Conservation (phyloP, 805 yeast genomes). For the Zygosaccharomyces kombuchaensis region DNA sequence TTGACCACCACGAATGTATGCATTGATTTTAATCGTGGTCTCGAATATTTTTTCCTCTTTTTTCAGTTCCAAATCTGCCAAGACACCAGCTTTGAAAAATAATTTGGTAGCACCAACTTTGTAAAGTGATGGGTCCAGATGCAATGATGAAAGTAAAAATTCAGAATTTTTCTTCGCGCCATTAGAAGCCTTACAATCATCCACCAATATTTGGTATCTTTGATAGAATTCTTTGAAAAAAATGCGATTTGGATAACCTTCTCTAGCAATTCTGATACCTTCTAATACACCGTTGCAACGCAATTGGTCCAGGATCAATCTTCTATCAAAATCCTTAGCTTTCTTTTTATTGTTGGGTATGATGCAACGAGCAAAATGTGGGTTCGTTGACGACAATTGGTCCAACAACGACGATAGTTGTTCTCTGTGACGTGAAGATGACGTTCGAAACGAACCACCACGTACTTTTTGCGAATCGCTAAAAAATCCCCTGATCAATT, state of each 20-base stretch:
- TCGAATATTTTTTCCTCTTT: slow-evolving; percentile 61
- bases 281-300: slow-evolving; percentile 97
- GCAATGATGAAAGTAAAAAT: slow-evolving; percentile 56
- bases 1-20: slow-evolving; percentile 59
- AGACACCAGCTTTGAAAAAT: slow-evolving; percentile 93
- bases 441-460: slow-evolving; percentile 45
- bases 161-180: slow-evolving; percentile 67
- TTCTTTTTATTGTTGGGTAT: slow-evolving; percentile 78
- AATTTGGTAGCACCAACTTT: slow-evolving; percentile 92
- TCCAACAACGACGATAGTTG: slow-evolving; percentile 69
- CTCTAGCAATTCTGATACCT: slow-evolving; percentile 94
- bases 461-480: slow-evolving; percentile 19
- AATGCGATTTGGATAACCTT: slow-evolving; percentile 94
- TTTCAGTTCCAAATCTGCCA: slow-evolving; percentile 78
- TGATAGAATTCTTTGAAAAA: slow-evolving; percentile 73
- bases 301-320: slow-evolving; percentile 77
- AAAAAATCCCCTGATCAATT: slow-evolving; percentile 55
- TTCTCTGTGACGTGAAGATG: slow-evolving; percentile 83
- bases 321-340: slow-evolving; percentile 67
- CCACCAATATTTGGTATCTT: slow-evolving; percentile 68
- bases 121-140: slow-evolving; percentile 69
- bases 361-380: slow-evolving; percentile 95
- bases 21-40: slow-evolving; percentile 58
- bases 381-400: slow-evolving; percentile 75
- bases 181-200: slow-evolving; percentile 39